Base-by-base conservation (phyloP, 306 rosid species). In the Oxytropis ochrocephala region DNA sequence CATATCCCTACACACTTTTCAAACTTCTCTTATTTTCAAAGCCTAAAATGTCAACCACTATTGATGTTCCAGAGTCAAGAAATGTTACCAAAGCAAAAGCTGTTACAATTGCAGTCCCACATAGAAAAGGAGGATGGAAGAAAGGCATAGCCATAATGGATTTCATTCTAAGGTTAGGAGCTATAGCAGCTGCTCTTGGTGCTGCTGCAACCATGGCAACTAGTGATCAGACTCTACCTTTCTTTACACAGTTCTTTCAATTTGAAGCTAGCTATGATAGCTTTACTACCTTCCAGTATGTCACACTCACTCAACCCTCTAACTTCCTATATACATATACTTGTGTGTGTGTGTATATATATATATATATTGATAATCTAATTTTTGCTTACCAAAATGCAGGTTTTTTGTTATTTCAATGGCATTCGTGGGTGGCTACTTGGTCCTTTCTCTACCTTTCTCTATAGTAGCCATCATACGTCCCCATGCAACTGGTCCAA, bases 171-270 rank as follows among this genome's bases (percentile, higher is more conserved):
- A 82, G 98, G 83, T 70, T 90, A 52, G 96, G 96, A 1, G 97
- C 86, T 11, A 61, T 93, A 0, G 80, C 78, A 0, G 68, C 97
- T 0, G 83, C 90, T 55, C 76, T 90, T 1, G 84, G 81, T 10
- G 95, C 96, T 0, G 93, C 98, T 0, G 86, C 93, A 43, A 61
- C 83, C 14, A 89, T 92, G 98, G 96, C 87, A 46, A 89, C 89
- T 0, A 88, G 91, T 36, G 93, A 86, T 35, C 82, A 92, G 16
- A 85, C 80, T 38, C 98, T 92, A 32, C 96, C 98, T 74, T 90
- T 92, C 84, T 86, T 90, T 85, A 88, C 96, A 49, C 98, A 90
- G 78, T 92, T 86, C 87, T 87, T 89, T 75, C 98, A 92, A 42
- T 92, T 92, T 32, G 85, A 89, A 76, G 98, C 98, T 42, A 85